Percentiles rank a stretch among this genome's conserved stretches.
Conservation (phyloP, 495 filamentous ascomycete species). For the Filosporella fistucella region DNA sequence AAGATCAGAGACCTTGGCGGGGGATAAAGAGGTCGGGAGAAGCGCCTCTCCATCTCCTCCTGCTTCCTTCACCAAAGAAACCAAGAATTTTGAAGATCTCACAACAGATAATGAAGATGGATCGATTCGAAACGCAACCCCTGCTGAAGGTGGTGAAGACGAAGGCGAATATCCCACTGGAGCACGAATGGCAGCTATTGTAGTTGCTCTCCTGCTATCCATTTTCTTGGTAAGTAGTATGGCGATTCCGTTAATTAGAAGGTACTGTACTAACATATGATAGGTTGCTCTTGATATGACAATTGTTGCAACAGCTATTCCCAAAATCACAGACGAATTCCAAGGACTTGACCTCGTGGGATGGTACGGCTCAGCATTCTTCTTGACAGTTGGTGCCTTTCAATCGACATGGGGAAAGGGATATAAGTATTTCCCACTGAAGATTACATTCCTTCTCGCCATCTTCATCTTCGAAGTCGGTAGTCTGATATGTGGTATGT, state of each 20-base stretch:
- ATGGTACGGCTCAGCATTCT: slow-evolving; percentile 53
- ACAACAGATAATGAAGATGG: slow-evolving; percentile 19
- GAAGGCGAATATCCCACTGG: slow-evolving; percentile 18
- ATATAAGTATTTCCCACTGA: slow-evolving; percentile 36
- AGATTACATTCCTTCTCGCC: slow-evolving; percentile 62
- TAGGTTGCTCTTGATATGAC: slow-evolving; percentile 19
- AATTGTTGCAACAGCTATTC: slow-evolving; percentile 56
- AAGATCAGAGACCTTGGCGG: slow-evolving; percentile 16
- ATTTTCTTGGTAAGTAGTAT: slow-evolving; percentile 17
- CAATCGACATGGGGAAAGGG: slow-evolving; percentile 44
- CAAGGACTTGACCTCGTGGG: slow-evolving; percentile 41
- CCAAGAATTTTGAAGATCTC: slow-evolving; percentile 1
- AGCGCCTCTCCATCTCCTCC: slow-evolving; percentile 8
- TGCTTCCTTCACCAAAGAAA: slow-evolving; percentile 12
- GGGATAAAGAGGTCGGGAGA: slow-evolving; percentile 15
- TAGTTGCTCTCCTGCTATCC: slow-evolving; percentile 17
- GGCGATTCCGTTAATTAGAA: not conserved
- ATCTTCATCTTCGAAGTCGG: slow-evolving; percentile 82
- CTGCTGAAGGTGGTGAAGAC: slow-evolving; percentile 2
- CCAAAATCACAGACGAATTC: slow-evolving; percentile 45
- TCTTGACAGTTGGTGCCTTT: slow-evolving; percentile 41
- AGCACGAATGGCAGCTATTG: slow-evolving; percentile 10
- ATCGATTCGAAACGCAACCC: not conserved
- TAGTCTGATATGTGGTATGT: slow-evolving; percentile 61
- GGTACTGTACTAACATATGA: not conserved